Percentiles rank a stretch among this genome's conserved stretches.
phyloP scores from a whole-genome alignment of 2,329 filamentous ascomycete genomes.

The Chrysosphaeria jannelii region DNA sequence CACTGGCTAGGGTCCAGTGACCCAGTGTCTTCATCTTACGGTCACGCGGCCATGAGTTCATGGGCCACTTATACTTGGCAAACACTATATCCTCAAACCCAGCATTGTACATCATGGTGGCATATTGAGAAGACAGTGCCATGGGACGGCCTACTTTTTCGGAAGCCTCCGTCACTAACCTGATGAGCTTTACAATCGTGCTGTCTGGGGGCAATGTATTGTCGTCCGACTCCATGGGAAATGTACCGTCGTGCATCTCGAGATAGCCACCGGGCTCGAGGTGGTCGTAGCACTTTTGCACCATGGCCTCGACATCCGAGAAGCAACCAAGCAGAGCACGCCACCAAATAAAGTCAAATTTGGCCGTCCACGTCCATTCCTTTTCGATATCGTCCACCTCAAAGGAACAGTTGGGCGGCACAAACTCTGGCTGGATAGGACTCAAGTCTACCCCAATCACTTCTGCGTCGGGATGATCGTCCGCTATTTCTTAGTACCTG shows the following conservation, averaged over 20 bases:
- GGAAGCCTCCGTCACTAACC: constrained; percentile 3
- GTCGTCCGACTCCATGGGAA: constrained; percentile 5
- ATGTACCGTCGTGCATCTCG: constrained; percentile 5
- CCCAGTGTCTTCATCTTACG: constrained; percentile 8
- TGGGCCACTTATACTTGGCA: constrained; percentile 7
- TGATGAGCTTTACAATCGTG: constrained; percentile 1
- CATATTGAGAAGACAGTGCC: constrained; percentile 4
- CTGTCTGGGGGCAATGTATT: constrained; percentile 4
- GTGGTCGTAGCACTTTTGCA: constrained; percentile 5
- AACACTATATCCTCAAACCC: constrained; percentile 7
- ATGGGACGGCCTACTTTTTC: constrained; percentile 4
- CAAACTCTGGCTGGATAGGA: constrained; percentile 5
- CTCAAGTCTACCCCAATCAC: constrained; percentile 6
- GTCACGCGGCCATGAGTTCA: constrained; percentile 8
- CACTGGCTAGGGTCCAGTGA: constrained; percentile 6
- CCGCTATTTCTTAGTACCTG: constrained; percentile 1
- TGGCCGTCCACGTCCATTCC: constrained; percentile 5
- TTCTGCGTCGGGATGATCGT: constrained; percentile 5
- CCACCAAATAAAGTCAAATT: constrained; percentile 6
- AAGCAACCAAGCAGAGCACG: constrained; percentile 5
- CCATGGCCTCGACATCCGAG: constrained; percentile 3
- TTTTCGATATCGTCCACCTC: constrained; percentile 6
- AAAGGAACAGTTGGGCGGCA: constrained; percentile 4
- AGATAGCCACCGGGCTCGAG: constrained; percentile 6
- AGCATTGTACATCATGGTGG: constrained; percentile 5